Conservation (phyloP, 345 rosid genomes). For the Fremontodendron californicum region DNA sequence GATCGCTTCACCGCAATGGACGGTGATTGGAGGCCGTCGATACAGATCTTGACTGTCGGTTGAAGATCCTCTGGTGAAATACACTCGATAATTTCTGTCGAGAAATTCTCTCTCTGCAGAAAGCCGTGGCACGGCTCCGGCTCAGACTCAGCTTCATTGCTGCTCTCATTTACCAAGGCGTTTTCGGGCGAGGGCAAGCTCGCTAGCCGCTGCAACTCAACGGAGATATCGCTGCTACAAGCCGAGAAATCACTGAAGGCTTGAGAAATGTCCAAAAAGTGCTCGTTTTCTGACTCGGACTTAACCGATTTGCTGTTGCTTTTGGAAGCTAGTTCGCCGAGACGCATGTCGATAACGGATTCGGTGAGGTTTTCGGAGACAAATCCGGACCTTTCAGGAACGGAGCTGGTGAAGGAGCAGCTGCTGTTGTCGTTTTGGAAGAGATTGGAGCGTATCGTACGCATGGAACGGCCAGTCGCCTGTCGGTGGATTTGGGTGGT, state of each 20-base stretch:
- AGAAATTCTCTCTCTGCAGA: slow-evolving; percentile 74
- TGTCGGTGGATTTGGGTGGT: slow-evolving; percentile 49
- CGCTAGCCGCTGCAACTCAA: slow-evolving; percentile 90
- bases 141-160: slow-evolving; percentile 16
- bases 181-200: slow-evolving; percentile 49
- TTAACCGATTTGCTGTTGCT: slow-evolving; percentile 31
- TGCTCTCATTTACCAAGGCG: slow-evolving; percentile 11
- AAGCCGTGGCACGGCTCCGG: slow-evolving; percentile 64
- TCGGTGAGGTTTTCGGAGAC: slow-evolving; percentile 75
- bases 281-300: slow-evolving; percentile 39
- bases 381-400: slow-evolving; percentile 40
- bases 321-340: slow-evolving; percentile 69
- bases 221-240: slow-evolving; percentile 90
- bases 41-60: slow-evolving; percentile 89
- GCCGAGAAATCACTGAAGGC: slow-evolving; percentile 81
- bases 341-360: slow-evolving; percentile 82
- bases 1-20: slow-evolving; percentile 82
- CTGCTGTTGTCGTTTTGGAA: slow-evolving; percentile 39
- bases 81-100: slow-evolving; percentile 87
- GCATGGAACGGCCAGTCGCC: slow-evolving; percentile 74
- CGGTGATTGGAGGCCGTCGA: slow-evolving; percentile 66
- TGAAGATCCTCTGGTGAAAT: slow-evolving; percentile 96
- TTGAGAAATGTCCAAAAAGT: slow-evolving; percentile 69
- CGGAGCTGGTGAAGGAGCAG: slow-evolving; percentile 42
- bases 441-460: slow-evolving; percentile 70